Percentiles rank a stretch among this genome's conserved stretches.
Evolutionary conservation across 306 rosid genomes (phyloP).

Genomic region (Abrus pulchellus): DNA sequence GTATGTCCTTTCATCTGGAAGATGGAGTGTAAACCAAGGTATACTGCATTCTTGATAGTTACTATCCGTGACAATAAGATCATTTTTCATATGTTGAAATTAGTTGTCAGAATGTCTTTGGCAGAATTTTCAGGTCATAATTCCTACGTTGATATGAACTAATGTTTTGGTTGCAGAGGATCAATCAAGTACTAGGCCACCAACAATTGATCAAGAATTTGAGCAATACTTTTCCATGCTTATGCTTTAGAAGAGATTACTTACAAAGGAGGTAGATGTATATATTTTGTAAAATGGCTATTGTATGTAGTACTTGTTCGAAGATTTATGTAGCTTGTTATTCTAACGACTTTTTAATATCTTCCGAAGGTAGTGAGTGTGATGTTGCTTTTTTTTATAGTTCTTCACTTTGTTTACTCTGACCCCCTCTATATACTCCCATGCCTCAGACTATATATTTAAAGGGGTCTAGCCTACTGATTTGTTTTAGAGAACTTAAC

Average conservation of each 20-base stretch:
- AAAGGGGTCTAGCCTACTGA: not conserved
- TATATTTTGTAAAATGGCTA: slow-evolving; percentile 6
- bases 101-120: slow-evolving; percentile 4
- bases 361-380: slow-evolving; percentile 9
- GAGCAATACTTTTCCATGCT: slow-evolving; percentile 88
- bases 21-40: slow-evolving; percentile 77
- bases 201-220: slow-evolving; percentile 90
- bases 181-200: slow-evolving; percentile 62
- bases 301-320: slow-evolving; percentile 16
- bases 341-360: not conserved
- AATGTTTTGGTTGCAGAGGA: slow-evolving; percentile 62
- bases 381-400: not conserved
- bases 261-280: slow-evolving; percentile 41
- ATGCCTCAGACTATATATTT: not conserved
- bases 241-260: slow-evolving; percentile 62
- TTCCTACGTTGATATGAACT: slow-evolving; percentile 13
- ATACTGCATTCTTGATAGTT: slow-evolving; percentile 22
- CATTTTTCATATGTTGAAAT: slow-evolving; percentile 20
- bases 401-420: not conserved
- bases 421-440: not conserved
- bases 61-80: not conserved
- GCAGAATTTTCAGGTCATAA: not conserved
- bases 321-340: slow-evolving; percentile 12
- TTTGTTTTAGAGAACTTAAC: too few species aligned
- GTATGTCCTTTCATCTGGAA: slow-evolving; percentile 73